phyloP scores from a whole-genome alignment of 2,329 filamentous ascomycete species.

The Beauveria pseudobassiana region DNA sequence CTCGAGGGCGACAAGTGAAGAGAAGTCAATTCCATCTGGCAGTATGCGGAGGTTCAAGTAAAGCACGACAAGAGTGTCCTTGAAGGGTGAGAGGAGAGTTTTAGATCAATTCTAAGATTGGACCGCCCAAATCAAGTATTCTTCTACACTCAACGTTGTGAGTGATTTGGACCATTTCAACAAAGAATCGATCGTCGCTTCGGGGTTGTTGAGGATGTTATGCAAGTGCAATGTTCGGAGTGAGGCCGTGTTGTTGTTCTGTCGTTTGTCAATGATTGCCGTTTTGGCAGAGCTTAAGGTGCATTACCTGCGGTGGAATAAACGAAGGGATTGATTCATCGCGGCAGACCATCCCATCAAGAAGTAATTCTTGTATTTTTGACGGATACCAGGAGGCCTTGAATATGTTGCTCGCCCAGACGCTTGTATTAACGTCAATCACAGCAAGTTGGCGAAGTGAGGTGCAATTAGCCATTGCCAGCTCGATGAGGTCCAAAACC shows the following conservation, averaged over 20 bases:
- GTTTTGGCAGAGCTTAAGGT: too few relatives aligned
- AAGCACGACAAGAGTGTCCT: background rate
- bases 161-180: too few relatives aligned
- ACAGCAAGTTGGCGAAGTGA: background rate
- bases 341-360: too few relatives aligned
- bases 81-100: background rate
- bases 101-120: too few relatives aligned
- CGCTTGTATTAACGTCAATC: rapidly evolving
- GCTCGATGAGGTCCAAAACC: background rate
- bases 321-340: too few relatives aligned
- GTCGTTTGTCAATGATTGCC: too few relatives aligned
- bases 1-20: background rate
- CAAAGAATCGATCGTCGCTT: too few relatives aligned
- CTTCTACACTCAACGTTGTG: too few relatives aligned
- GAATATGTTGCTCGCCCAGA: rapidly evolving
- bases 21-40: background rate
- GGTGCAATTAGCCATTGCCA: background rate
- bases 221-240: too few relatives aligned
- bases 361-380: background rate
- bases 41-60: background rate
- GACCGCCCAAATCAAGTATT: too few relatives aligned
- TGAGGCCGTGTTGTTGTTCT: too few relatives aligned
- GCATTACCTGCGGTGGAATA: too few relatives aligned
- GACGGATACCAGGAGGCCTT: background rate
- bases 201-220: rapidly evolving